phyloP scores from a whole-genome alignment of 768 basidiomycete genomes.

The Phanerochaete sordida region DNA sequence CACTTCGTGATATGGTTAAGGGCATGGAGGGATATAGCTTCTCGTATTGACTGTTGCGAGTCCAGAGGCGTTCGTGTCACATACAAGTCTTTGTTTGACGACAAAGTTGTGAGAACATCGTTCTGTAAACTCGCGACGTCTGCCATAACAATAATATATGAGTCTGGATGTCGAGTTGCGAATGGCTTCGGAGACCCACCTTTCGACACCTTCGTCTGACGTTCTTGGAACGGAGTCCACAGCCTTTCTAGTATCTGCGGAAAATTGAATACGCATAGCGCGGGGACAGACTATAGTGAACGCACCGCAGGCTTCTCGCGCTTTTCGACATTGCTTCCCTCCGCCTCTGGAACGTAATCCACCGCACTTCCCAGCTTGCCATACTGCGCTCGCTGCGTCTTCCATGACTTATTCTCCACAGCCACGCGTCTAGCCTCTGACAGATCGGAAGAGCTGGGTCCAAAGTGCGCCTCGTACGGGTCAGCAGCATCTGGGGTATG shows the following conservation, averaged over 20 bases:
- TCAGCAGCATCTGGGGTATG: conserved; percentile 27
- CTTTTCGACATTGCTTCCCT: conserved; percentile 9
- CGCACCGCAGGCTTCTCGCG: background rate
- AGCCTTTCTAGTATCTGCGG: conserved; percentile 56
- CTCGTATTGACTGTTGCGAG: conserved; percentile 57
- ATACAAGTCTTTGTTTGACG: conserved; percentile 74
- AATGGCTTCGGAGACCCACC: conserved; percentile 32
- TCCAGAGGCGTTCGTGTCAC: conserved; percentile 64
- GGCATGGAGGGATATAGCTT: conserved; percentile 73
- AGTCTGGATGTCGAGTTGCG: background rate
- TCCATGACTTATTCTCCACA: conserved; percentile 60
- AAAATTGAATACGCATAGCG: background rate
- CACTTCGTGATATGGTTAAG: conserved; percentile 91
- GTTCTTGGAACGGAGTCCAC: conserved; percentile 47
- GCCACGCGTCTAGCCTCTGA: conserved; percentile 45
- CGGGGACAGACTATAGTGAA: background rate
- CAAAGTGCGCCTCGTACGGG: conserved; percentile 75
- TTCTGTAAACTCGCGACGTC: conserved; percentile 51
- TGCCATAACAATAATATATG: background rate
- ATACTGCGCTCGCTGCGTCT: conserved; percentile 38
- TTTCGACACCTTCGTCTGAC: conserved; percentile 49
- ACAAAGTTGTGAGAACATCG: conserved; percentile 62
- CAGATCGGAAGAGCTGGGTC: conserved; percentile 48
- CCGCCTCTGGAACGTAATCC: conserved; percentile 44
- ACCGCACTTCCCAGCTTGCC: conserved; percentile 60